Percentiles rank a stretch among this genome's conserved stretches.
These are phyloP conservation scores for Salvia rosmarinus DNA, from an alignment of 257 asterid species.

Conservation along the genomic window DNA sequence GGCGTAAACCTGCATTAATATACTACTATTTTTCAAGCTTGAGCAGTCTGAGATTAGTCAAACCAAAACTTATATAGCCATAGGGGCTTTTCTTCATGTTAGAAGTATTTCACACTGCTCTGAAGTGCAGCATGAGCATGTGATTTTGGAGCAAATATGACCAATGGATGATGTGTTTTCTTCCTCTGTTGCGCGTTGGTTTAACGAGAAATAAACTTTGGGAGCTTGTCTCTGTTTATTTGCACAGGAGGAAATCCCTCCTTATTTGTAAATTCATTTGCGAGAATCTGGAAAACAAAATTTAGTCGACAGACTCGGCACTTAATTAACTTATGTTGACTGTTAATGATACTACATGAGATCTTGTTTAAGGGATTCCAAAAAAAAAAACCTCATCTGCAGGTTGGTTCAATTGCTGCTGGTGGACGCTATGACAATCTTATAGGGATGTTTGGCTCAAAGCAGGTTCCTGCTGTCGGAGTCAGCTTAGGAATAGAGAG, in stretches of 20 bases:
- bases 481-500: slow-evolving; percentile 95
- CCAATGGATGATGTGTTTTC: neutral
- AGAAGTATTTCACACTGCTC: neutral
- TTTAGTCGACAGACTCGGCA: too few species aligned
- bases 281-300: neutral
- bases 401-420: slow-evolving; percentile 99
- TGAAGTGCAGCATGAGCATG: neutral
- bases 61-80: neutral
- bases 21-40: neutral
- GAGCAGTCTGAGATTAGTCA: neutral
- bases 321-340: too few species aligned
- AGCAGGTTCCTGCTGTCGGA: slow-evolving; percentile 95
- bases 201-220: too few species aligned
- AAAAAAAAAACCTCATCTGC: slow-evolving; percentile 16
- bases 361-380: neutral
- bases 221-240: neutral
- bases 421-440: slow-evolving; percentile 97
- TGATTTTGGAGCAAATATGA: neutral
- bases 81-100: neutral
- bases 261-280: neutral
- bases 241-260: neutral
- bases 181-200: neutral
- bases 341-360: neutral
- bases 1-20: neutral
- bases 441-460: slow-evolving; percentile 81